A percentile compares a stretch with the other conserved stretches of the same genome.
These are phyloP conservation scores for Friedmanniomyces simplex DNA, from an alignment of 495 filamentous ascomycete genomes.

Conservation along the genomic window DNA sequence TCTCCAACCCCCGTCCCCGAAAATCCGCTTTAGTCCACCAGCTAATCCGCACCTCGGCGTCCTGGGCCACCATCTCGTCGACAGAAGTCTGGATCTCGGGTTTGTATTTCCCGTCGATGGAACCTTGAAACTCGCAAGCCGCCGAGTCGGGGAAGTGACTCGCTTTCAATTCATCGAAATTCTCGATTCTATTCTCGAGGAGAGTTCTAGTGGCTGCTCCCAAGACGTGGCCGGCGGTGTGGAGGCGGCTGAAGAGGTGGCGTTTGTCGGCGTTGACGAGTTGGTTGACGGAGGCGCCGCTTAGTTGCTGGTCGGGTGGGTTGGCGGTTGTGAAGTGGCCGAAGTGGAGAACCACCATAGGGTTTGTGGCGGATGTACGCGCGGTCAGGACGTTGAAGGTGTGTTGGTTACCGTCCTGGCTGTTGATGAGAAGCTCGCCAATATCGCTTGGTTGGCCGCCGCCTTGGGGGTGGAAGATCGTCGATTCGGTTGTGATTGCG, in stretches of 20 bases:
- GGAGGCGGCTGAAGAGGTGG: slow-evolving; percentile 46
- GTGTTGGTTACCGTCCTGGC: neutral
- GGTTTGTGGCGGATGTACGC: slow-evolving; percentile 34
- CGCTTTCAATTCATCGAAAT: slow-evolving; percentile 51
- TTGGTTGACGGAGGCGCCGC: slow-evolving; percentile 38
- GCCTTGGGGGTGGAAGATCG: neutral
- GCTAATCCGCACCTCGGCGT: slow-evolving; percentile 46
- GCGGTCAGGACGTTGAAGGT: slow-evolving; percentile 42
- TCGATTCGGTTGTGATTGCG: neutral
- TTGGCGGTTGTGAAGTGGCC: slow-evolving; percentile 36
- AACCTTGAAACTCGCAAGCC: slow-evolving; percentile 47
- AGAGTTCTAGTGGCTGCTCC: slow-evolving; percentile 47
- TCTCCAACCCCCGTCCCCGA: slow-evolving; percentile 29
- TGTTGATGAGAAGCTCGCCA: neutral
- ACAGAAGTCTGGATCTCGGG: slow-evolving; percentile 43
- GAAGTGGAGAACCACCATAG: slow-evolving; percentile 45
- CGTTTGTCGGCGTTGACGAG: slow-evolving; percentile 45
- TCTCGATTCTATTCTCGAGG: slow-evolving; percentile 35
- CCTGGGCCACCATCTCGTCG: slow-evolving; percentile 41
- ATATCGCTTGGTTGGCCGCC: slow-evolving; percentile 1
- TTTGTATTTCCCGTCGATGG: slow-evolving; percentile 50
- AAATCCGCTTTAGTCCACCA: slow-evolving; percentile 51
- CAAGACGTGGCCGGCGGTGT: slow-evolving; percentile 57
- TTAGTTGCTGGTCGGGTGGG: slow-evolving; percentile 20
- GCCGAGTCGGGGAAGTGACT: slow-evolving; percentile 53